These are phyloP conservation scores for Diplocarpon rosae DNA, from an alignment of 2,329 filamentous ascomycete species.

Conservation along the genomic window DNA sequence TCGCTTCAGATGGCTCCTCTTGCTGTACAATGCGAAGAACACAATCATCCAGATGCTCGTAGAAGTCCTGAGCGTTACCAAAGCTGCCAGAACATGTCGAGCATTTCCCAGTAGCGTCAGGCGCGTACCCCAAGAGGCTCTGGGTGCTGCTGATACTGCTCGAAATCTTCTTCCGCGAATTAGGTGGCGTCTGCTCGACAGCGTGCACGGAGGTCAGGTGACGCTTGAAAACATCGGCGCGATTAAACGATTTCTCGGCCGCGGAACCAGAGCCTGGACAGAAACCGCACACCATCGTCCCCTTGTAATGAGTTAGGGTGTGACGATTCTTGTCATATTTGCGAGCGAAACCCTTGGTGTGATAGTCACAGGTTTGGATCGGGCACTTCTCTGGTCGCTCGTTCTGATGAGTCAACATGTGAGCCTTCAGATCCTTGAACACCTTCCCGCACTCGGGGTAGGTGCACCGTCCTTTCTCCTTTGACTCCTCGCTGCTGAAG, in stretches of 20 bases:
- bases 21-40: constrained; percentile 62
- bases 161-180: constrained; percentile 62
- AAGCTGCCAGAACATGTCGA: constrained; percentile 85
- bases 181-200: constrained; percentile 88
- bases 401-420: constrained; percentile 92
- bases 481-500: constrained; percentile 25
- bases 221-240: constrained; percentile 93
- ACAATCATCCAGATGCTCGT: constrained; percentile 82
- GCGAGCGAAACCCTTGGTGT: constrained; percentile 84
- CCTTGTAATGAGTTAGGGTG: constrained; percentile 93
- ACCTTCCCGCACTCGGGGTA: constrained; percentile 47
- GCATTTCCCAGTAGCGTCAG: constrained; percentile 75
- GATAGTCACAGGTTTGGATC: constrained; percentile 86
- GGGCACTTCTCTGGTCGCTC: constrained; percentile 95
- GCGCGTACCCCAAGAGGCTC: constrained; percentile 59
- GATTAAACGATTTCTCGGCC: constrained; percentile 90
- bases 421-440: constrained; percentile 62
- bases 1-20: constrained; percentile 57
- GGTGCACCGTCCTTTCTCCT: constrained; percentile 35
- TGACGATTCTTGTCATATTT: constrained; percentile 99
- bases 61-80: constrained; percentile 85
- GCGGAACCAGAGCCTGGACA: constrained; percentile 80
- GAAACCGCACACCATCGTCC: constrained; percentile 95
- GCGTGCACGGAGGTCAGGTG: constrained; percentile 88
- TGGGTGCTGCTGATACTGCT: constrained; percentile 27